A percentile compares a stretch with the other conserved stretches of the same genome.
Evolutionary conservation across 352 stramenopile species (phyloP).

Genomic region (Globisporangium cystogenes): DNA sequence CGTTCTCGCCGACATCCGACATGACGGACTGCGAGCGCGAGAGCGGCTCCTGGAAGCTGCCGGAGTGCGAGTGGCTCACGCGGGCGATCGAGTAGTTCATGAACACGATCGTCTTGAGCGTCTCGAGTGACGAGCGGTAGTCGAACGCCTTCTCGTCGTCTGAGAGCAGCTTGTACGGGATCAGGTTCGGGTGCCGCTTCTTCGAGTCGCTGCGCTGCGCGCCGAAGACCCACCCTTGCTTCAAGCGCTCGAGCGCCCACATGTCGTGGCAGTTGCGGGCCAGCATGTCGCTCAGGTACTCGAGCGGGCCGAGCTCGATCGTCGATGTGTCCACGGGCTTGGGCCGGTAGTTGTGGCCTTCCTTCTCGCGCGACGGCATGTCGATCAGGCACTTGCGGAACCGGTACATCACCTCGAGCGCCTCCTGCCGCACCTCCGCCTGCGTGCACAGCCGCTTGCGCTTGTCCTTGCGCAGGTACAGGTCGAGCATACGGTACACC

Average conservation of each 20-base stretch:
- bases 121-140: constrained; percentile 84
- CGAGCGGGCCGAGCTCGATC: constrained; percentile 67
- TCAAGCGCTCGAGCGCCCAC: constrained; percentile 79
- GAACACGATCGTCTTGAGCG: constrained; percentile 84
- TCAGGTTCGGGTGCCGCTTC: constrained; percentile 77
- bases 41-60: constrained; percentile 61
- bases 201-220: constrained; percentile 58
- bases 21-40: constrained; percentile 63
- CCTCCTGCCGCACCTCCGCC: constrained; percentile 65
- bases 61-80: constrained; percentile 34
- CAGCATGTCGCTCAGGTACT: constrained; percentile 70
- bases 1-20: constrained; percentile 32
- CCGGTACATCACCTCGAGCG: constrained; percentile 84
- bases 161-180: constrained; percentile 78
- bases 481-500: constrained; percentile 79
- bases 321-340: constrained; percentile 78
- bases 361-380: constrained; percentile 86
- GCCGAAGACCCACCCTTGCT: constrained; percentile 82
- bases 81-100: constrained; percentile 85
- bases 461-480: constrained; percentile 79
- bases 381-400: constrained; percentile 87
- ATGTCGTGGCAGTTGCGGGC: constrained; percentile 86
- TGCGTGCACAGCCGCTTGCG: constrained; percentile 63
- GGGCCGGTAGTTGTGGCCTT: constrained; percentile 82
- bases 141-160: constrained; percentile 81